phyloP scores from a whole-genome alignment of 2,329 filamentous ascomycete genomes.

The Aureobasidium pullulans region DNA sequence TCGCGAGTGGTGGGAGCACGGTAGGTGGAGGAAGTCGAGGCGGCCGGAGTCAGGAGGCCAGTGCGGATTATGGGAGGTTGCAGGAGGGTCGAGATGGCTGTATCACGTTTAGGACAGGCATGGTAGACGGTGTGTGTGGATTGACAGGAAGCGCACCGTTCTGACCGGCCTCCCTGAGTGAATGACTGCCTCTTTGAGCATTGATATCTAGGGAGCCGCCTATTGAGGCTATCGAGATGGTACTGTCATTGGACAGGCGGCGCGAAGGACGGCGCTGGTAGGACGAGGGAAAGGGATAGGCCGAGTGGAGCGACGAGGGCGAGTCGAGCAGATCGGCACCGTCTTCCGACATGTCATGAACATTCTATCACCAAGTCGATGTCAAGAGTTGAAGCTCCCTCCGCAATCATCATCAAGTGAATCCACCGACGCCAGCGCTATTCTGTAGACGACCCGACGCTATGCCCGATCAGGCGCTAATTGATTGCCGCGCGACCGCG shows the following conservation, averaged over 20 bases:
- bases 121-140: background rate
- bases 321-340: slow-evolving; percentile 34
- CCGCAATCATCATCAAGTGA: no score
- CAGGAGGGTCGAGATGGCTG: slow-evolving; percentile 87
- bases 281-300: slow-evolving; percentile 46
- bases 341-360: slow-evolving; percentile 37
- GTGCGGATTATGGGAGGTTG: slow-evolving; percentile 86
- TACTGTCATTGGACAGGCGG: slow-evolving; percentile 73
- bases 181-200: slow-evolving; percentile 47
- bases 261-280: slow-evolving; percentile 47
- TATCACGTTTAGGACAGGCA: background rate
- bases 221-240: slow-evolving; percentile 63
- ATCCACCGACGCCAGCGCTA: background rate
- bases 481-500: background rate
- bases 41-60: slow-evolving; percentile 66
- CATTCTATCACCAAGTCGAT: background rate
- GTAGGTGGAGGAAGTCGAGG: slow-evolving; percentile 46
- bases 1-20: slow-evolving; percentile 33
- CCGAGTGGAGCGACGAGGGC: slow-evolving; percentile 32
- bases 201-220: slow-evolving; percentile 73
- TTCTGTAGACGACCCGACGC: background rate
- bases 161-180: slow-evolving; percentile 66
- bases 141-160: slow-evolving; percentile 53
- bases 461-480: background rate
- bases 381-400: background rate